Evolutionary conservation across 768 basidiomycete species (phyloP).

Genomic region (Termitomyces sp.): DNA sequence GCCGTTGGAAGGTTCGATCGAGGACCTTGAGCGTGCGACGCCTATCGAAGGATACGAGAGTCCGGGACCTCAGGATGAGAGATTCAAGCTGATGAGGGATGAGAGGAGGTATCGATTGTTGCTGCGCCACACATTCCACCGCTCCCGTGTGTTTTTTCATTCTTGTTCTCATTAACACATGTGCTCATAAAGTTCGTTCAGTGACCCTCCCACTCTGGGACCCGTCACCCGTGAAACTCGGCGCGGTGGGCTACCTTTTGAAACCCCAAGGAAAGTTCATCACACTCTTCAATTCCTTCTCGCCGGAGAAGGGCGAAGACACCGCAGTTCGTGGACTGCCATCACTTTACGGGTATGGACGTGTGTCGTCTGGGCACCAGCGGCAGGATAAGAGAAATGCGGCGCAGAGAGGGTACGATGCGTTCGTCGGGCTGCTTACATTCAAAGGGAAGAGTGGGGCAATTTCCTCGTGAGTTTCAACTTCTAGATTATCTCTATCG

Average conservation of each 20-base stretch:
- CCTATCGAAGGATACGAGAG: conserved; percentile 33
- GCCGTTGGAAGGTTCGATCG: conserved; percentile 21
- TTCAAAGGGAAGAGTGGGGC: conserved; percentile 34
- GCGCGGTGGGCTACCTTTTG: conserved; percentile 71
- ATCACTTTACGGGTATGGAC: conserved; percentile 63
- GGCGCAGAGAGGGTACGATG: conserved; percentile 56
- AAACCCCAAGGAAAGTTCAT: conserved; percentile 69
- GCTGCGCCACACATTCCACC: conserved; percentile 66
- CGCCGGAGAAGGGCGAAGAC: conserved; percentile 43
- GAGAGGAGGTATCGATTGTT: conserved; percentile 70
- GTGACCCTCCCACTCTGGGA: conserved; percentile 72
- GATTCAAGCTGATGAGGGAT: conserved; percentile 40
- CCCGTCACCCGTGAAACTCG: conserved; percentile 58
- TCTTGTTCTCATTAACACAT: not conserved
- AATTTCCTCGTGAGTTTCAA: conserved; percentile 46
- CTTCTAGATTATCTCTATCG: not conserved
- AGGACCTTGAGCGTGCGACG: conserved; percentile 2
- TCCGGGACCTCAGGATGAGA: conserved; percentile 33
- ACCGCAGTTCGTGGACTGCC: conserved; percentile 45
- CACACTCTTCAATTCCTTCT: conserved; percentile 67
- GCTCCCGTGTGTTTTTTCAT: conserved; percentile 45
- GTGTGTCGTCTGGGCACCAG: conserved; percentile 43
- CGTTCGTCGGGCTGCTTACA: conserved; percentile 44
- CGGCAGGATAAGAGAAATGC: conserved; percentile 57
- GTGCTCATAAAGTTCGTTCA: conserved; percentile 16